Evolutionary conservation across 495 filamentous ascomycete genomes (phyloP), one percentile per base, ranked within the genome.

Genomic region (Chaetomium cochliodes): DNA sequence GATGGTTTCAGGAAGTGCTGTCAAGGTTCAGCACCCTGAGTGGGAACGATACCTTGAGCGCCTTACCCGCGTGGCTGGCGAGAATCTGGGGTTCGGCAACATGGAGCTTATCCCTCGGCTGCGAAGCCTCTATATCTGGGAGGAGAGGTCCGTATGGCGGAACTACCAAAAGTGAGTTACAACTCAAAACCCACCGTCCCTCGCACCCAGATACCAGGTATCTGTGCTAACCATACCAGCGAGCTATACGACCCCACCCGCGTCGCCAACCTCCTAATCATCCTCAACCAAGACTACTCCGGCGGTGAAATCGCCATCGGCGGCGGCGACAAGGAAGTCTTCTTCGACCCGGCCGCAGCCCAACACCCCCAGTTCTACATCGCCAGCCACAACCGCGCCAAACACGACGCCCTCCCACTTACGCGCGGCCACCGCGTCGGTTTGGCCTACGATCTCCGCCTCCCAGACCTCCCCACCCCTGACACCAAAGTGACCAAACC

Each of bases 251-350:
- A 62, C 8, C 39, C 39, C 6, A 50, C 12, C 18, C 22, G 53
- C 15, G 62, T 49, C 15, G 62, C 37, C 22, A 64, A 41, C 1
- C 52, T 64, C 25, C 41, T 64, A 3, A 49, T 64, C 52, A 64
- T 50, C 15, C 52, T 64, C 25, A 64, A 64, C 26, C 16, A 23
- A 12, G 41, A 39, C 23, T 64, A 58, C 54, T 50, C 12, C 26
- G 33, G 30, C 12, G 62, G 62, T 15, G 53, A 47, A 8, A 42
- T 64, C 22, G 51, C 62, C 42, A 25, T 64, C 8, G 41, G 41
- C 42, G 37, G 26, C 16, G 41, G 26, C 3, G 8, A 49, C 42
- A 57, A 39, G 22, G 52, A 57, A n/a, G 16, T 50, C 12, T 50
- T 57, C 18, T 64, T 64, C 42, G 62, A 64, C 22, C 62, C 52